Conservation (phyloP, 306 rosid genomes). For the Quercus glauca region DNA sequence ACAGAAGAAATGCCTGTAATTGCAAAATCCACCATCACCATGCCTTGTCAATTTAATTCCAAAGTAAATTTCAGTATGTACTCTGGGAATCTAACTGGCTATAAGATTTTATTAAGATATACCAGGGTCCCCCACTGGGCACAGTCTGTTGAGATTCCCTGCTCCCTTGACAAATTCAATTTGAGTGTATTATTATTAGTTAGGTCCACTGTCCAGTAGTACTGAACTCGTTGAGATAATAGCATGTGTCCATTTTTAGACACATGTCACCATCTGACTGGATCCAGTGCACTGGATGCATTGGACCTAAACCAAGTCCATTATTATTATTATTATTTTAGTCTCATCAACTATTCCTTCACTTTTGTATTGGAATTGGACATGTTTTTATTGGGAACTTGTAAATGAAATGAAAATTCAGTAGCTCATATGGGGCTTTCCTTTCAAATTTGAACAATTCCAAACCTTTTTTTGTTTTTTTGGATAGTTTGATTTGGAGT, state of each 20-base stretch:
- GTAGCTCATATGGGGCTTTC: neutral
- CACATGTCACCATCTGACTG: fast-evolving
- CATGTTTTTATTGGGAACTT: neutral
- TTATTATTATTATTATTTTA: too few relatives aligned
- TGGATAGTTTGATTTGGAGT: too few relatives aligned
- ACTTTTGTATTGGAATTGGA: too few relatives aligned
- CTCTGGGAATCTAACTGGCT: too few relatives aligned
- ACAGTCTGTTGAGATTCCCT: neutral
- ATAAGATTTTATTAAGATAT: neutral
- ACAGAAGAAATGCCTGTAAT: neutral
- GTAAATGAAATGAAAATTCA: neutral
- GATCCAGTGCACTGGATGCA: too few relatives aligned
- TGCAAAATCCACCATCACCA: neutral
- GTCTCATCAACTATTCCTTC: neutral
- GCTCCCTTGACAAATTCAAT: neutral
- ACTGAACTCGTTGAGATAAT: fast-evolving
- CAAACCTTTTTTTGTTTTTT: too few relatives aligned
- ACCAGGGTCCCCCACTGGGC: neutral
- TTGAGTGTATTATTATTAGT: neutral
- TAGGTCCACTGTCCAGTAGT: fast-evolving
- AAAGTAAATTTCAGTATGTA: neutral
- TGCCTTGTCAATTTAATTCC: neutral
- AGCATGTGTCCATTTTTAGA: too few relatives aligned
- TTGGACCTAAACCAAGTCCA: too few relatives aligned
- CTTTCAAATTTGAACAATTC: too few relatives aligned